These are phyloP conservation scores for Colletotrichum sp. DNA, from an alignment of 2,329 filamentous ascomycete species.

Conservation along the genomic window DNA sequence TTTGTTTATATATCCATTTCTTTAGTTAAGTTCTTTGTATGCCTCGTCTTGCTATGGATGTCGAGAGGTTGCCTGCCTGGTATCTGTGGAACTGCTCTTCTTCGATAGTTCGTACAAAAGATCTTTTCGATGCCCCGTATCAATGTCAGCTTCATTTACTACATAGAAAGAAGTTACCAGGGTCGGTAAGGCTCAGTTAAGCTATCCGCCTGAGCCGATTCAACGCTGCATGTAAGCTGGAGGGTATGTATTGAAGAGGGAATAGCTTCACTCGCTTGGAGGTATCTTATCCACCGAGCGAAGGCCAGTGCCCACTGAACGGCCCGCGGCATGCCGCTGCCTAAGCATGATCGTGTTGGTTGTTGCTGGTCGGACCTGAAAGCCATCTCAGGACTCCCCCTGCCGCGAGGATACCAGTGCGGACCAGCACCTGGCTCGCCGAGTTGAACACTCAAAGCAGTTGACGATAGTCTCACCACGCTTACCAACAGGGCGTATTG, in stretches of 20 bases:
- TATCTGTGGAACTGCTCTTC: neutral
- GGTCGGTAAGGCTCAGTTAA: neutral
- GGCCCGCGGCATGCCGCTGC: neutral
- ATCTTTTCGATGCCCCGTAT: neutral
- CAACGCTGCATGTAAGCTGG: neutral
- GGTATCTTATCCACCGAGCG: neutral
- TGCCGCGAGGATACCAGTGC: neutral
- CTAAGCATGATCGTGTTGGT: neutral
- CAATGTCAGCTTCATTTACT: neutral
- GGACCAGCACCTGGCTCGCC: neutral
- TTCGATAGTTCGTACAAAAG: neutral
- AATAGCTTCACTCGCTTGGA: neutral
- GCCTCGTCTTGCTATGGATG: neutral
- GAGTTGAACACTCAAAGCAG: neutral
- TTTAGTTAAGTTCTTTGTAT: fast-evolving
- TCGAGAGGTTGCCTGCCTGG: neutral
- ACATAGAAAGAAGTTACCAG: neutral
- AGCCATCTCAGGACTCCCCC: neutral
- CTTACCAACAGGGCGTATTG: neutral
- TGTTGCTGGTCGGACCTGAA: neutral
- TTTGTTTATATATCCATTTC: neutral
- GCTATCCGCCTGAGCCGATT: neutral
- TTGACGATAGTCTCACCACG: neutral
- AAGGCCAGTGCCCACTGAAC: neutral
- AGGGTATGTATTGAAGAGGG: neutral